Percentiles rank a stretch among this genome's conserved stretches.
Conservation (phyloP, 805 yeast species). For the Teunomyces lycoperdinae region DNA sequence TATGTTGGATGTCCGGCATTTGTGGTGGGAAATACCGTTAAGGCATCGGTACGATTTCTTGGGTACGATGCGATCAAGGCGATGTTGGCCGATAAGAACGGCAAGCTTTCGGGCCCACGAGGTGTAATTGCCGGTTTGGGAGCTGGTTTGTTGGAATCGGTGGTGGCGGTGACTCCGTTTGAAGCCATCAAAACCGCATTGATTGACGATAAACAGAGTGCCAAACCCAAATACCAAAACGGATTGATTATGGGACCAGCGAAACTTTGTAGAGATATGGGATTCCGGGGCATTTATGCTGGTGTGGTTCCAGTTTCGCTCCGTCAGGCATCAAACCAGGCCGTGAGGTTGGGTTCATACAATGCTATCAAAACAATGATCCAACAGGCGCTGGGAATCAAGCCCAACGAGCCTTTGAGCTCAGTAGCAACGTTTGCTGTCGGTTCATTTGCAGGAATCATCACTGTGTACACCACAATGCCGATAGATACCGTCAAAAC, state of each 20-base stretch:
- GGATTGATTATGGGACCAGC: constrained; percentile 62
- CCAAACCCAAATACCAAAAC: constrained; percentile 72
- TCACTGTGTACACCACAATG: constrained; percentile 91
- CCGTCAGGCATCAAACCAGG: constrained; percentile 95
- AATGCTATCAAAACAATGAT: constrained; percentile 78
- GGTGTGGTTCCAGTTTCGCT: constrained; percentile 91
- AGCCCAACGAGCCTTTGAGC: constrained; percentile 70
- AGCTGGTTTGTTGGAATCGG: constrained; percentile 90
- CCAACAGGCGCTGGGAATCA: constrained; percentile 65
- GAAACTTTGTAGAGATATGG: constrained; percentile 69
- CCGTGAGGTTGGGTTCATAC: constrained; percentile 91
- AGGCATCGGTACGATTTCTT: constrained; percentile 91
- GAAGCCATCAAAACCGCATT: constrained; percentile 95
- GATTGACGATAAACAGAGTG: constrained; percentile 85
- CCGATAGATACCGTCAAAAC: constrained; percentile 96
- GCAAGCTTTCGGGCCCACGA: constrained; percentile 82
- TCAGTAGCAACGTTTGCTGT: constrained; percentile 79
- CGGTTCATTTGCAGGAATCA: constrained; percentile 87
- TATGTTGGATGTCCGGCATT: constrained; percentile 97
- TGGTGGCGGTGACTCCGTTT: constrained; percentile 93
- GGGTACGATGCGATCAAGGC: constrained; percentile 89
- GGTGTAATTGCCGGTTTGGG: constrained; percentile 98
- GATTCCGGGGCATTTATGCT: constrained; percentile 78
- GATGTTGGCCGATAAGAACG: constrained; percentile 74
- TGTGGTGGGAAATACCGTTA: constrained; percentile 92